These are phyloP conservation scores for Lyophyllum shimeji DNA, from an alignment of 768 basidiomycete genomes.

Conservation along the genomic window DNA sequence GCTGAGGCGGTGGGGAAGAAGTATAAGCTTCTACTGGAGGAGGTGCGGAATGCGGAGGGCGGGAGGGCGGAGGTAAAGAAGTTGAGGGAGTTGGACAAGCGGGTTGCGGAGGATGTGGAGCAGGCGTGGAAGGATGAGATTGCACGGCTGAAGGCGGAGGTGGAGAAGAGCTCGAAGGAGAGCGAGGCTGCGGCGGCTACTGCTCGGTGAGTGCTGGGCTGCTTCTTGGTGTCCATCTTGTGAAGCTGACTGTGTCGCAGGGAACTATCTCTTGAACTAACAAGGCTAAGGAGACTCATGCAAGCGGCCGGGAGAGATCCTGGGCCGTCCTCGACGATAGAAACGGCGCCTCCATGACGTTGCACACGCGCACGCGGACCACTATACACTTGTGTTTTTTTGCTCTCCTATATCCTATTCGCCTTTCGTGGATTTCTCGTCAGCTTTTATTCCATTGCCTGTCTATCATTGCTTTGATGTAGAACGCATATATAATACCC, in stretches of 20 bases:
- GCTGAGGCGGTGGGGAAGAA: constrained; percentile 68
- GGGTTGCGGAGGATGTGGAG: constrained; percentile 57
- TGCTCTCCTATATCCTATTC: not conserved
- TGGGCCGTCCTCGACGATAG: constrained; percentile 13
- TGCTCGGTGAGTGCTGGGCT: constrained; percentile 50
- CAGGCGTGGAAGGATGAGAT: constrained; percentile 61
- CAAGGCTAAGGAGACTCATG: constrained; percentile 73
- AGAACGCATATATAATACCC: constrained; percentile 16
- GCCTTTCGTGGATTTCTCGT: not conserved
- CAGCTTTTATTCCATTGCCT: not conserved
- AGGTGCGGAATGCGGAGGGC: constrained; percentile 54
- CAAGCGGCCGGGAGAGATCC: constrained; percentile 43
- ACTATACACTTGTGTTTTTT: not conserved
- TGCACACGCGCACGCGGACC: not conserved
- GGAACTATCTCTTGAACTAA: constrained; percentile 59
- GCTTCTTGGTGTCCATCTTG: not conserved
- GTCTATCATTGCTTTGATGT: constrained; percentile 17
- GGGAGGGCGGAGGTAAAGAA: constrained; percentile 46
- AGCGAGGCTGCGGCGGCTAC: constrained; percentile 59
- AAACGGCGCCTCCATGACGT: constrained; percentile 14
- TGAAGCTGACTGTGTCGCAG: constrained; percentile 32
- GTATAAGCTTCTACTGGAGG: constrained; percentile 63
- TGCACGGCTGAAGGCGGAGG: constrained; percentile 45
- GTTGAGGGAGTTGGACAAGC: constrained; percentile 49
- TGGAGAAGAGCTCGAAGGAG: constrained; percentile 53